Evolutionary conservation across 2,329 filamentous ascomycete genomes (phyloP), one percentile per base, ranked within the genome.

Genomic region (Chalaropsis ovoidea): DNA sequence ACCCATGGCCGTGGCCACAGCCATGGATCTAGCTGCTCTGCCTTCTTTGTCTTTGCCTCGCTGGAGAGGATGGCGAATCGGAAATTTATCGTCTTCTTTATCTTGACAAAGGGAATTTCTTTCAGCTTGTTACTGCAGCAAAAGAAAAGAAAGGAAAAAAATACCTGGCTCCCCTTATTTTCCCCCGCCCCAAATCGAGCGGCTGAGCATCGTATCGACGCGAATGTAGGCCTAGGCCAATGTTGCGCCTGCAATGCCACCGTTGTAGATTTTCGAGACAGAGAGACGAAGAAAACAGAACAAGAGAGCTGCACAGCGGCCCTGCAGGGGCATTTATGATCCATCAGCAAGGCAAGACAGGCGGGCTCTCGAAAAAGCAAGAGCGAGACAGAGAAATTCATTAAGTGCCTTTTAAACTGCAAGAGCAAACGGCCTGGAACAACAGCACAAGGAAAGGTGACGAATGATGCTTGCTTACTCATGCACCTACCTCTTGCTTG

Each of bases 101-200:
- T 39, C 15, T 11, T 39, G 54, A 58, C 54, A n/a, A 58, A 39
- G 27, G 27, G 3, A 39, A 58, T 58, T 58, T 17, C 54, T 58
- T 58, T 58, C 54, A 58, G 54, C 54, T 58, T 58, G 27, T 35
- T 35, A 17, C 27, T 58, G 54, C 27, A 58, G 54, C 54, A 58
- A n/a, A 35, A 35, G 31, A n/a, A 58, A 10, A 35, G 0, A 27
- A 24, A 27, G 8, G 2, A 13, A 27, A 52, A 7, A 13, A 27
- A 52, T 52, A 22, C 22, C 27, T 58, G 27, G 7, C 39, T 31
- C 27, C 54, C n/a, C 54, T 58, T 31, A 1, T 35, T 56, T 56
- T 56, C 24, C n/a, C 8, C 17, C 13, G 7, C 52, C 22, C 3
- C 47, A 52, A 15, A 52, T 27, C 31, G 24, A 39, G 54, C 54